Conservation (phyloP, 2,329 filamentous ascomycete species). For the Cladosporium velox region DNA sequence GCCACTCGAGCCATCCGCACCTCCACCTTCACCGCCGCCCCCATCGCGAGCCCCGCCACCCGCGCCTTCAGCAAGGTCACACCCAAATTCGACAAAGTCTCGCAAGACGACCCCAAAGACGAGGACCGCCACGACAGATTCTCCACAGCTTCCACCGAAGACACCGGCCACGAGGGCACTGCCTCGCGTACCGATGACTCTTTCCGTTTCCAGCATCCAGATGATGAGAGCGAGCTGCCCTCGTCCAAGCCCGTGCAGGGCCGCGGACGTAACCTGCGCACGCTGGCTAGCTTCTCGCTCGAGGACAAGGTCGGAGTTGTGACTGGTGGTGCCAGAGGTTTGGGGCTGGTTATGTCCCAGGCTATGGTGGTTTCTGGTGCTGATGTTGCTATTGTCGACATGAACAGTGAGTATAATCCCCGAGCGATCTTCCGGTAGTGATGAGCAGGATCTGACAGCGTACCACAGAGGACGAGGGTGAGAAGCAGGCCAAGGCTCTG, state of each 20-base stretch:
- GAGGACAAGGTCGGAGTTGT: constrained; percentile 81
- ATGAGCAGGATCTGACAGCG: background rate
- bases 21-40: constrained; percentile 25
- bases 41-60: constrained; percentile 24
- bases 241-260: constrained; percentile 70
- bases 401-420: constrained; percentile 69
- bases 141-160: constrained; percentile 39
- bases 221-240: constrained; percentile 73
- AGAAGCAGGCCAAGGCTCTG: constrained; percentile 72
- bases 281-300: constrained; percentile 81
- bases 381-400: constrained; percentile 86
- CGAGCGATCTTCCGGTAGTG: background rate
- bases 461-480: constrained; percentile 73
- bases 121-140: constrained; percentile 35
- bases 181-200: constrained; percentile 79
- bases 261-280: constrained; percentile 80
- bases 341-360: constrained; percentile 91
- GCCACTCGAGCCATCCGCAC: constrained; percentile 30
- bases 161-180: constrained; percentile 59
- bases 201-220: constrained; percentile 77
- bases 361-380: constrained; percentile 85
- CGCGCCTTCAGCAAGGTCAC: constrained; percentile 29
- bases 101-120: constrained; percentile 31
- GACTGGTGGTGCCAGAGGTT: constrained; percentile 84
- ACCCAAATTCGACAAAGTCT: constrained; percentile 29